phyloP scores from a whole-genome alignment of 192 early-diverging fungal species.

The Umbelopsis isabellina region DNA sequence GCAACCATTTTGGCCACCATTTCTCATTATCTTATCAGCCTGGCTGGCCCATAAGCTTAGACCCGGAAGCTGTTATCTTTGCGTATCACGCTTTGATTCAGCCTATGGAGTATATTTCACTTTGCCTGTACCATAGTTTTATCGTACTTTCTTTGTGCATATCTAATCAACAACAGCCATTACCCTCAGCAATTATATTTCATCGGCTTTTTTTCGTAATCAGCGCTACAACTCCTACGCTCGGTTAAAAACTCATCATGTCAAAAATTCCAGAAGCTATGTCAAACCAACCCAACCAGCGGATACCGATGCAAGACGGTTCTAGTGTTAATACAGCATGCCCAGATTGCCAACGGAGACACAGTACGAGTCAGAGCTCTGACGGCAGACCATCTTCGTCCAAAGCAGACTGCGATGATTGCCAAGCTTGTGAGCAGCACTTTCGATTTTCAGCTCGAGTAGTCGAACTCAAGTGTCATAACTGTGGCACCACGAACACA shows the following conservation, averaged over 20 bases:
- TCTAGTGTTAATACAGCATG: not conserved
- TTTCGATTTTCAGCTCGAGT: conserved; percentile 46
- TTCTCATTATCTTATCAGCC: conserved; percentile 7
- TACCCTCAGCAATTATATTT: too few relatives aligned
- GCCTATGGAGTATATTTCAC: conserved; percentile 4
- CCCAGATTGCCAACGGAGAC: not conserved
- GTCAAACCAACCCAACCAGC: not conserved
- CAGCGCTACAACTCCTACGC: too few relatives aligned
- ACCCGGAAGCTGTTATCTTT: conserved; percentile 23
- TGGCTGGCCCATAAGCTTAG: not conserved
- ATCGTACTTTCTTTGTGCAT: too few relatives aligned
- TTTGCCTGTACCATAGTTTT: too few relatives aligned
- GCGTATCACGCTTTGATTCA: conserved; percentile 9
- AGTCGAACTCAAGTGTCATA: conserved; percentile 58
- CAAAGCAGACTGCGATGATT: conserved; percentile 56
- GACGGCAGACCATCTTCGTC: not conserved
- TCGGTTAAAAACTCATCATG: not conserved
- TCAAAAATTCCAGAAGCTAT: not conserved
- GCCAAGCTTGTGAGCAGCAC: conserved; percentile 72
- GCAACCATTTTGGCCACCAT: not conserved
- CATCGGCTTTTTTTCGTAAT: too few relatives aligned
- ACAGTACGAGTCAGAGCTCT: not conserved
- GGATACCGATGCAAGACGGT: not conserved
- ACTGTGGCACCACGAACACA: conserved; percentile 69
- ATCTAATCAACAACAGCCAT: too few relatives aligned